Conservation (phyloP, 148 eudicot species). For the Camellia japonica region DNA sequence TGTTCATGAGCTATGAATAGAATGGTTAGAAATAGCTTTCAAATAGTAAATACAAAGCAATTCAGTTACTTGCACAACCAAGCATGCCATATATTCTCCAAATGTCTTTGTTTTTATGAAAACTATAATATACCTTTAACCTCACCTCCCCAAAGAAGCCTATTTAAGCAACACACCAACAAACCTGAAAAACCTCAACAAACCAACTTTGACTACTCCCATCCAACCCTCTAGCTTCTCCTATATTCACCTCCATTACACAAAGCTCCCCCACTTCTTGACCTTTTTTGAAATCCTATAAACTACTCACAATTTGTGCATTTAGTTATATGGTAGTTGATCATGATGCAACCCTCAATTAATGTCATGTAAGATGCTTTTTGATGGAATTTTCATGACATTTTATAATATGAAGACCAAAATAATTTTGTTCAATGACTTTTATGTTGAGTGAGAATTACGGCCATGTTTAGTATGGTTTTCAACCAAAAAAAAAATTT, state of each 20-base stretch:
- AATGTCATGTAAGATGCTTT: conserved; percentile 1
- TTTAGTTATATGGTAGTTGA: conserved; percentile 35
- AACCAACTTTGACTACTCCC: conserved; percentile 55
- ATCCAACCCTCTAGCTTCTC: conserved; percentile 25
- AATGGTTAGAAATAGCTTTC: conserved; percentile 26
- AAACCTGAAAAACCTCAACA: conserved; percentile 46
- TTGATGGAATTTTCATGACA: too few species aligned
- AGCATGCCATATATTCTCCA: conserved; percentile 10
- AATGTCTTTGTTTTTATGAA: conserved; percentile 23
- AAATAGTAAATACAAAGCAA: conserved; percentile 21
- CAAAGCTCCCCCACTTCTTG: not conserved
- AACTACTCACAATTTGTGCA: conserved; percentile 18
- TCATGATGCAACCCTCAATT: conserved; percentile 35
- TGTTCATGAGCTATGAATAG: not conserved
- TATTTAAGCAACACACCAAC: conserved; percentile 26
- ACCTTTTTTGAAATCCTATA: not conserved
- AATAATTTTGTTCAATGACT: too few species aligned
- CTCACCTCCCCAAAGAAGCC: conserved; percentile 36
- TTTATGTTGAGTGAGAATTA: too few species aligned
- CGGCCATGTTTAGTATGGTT: too few species aligned
- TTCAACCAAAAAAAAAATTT: too few species aligned
- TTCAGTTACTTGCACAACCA: conserved; percentile 20
- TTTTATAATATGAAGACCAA: too few species aligned
- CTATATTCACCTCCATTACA: not conserved
- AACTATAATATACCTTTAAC: conserved; percentile 27